Conservation (phyloP, 495 filamentous ascomycete species). For the Penicillium fimorum region DNA sequence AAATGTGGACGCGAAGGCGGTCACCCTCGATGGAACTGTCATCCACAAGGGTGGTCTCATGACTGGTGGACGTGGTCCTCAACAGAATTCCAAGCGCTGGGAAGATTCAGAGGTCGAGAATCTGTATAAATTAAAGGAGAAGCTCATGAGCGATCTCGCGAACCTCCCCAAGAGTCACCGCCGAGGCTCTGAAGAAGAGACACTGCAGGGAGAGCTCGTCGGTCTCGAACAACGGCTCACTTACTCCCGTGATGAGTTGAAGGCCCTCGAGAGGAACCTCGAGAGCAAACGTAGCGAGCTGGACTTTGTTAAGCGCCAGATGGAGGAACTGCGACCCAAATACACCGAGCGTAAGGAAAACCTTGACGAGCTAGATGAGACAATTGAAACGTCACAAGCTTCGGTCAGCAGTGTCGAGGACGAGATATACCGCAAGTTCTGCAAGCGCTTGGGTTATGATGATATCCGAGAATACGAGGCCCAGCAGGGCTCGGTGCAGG, state of each 20-base stretch:
- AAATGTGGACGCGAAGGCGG: slow-evolving; percentile 85
- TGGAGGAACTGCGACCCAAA: slow-evolving; percentile 74
- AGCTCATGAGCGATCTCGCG: slow-evolving; percentile 67
- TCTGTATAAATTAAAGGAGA: slow-evolving; percentile 67
- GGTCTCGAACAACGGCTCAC: slow-evolving; percentile 77
- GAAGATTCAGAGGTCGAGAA: slow-evolving; percentile 87
- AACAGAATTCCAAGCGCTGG: slow-evolving; percentile 75
- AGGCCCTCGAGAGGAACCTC: slow-evolving; percentile 80
- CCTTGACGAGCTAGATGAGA: slow-evolving; percentile 62
- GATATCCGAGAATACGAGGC: slow-evolving; percentile 91
- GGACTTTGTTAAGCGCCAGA: slow-evolving; percentile 64
- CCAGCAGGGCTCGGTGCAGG: slow-evolving; percentile 86
- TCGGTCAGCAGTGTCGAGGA: slow-evolving; percentile 85
- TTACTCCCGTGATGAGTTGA: slow-evolving; percentile 71
- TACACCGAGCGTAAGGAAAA: slow-evolving; percentile 66
- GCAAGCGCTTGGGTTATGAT: slow-evolving; percentile 78
- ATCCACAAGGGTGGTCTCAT: slow-evolving; percentile 97
- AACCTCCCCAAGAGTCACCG: slow-evolving; percentile 74
- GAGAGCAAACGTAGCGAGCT: slow-evolving; percentile 83
- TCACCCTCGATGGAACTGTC: slow-evolving; percentile 86
- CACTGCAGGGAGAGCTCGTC: slow-evolving; percentile 72
- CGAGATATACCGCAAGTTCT: slow-evolving; percentile 83
- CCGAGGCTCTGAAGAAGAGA: slow-evolving; percentile 72
- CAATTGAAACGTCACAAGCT: slow-evolving; percentile 66
- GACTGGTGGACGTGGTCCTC: slow-evolving; percentile 85